A percentile compares a stretch with the other conserved stretches of the same genome.
Conservation (phyloP, 2,329 filamentous ascomycete genomes). For the Aspergillus sp. region DNA sequence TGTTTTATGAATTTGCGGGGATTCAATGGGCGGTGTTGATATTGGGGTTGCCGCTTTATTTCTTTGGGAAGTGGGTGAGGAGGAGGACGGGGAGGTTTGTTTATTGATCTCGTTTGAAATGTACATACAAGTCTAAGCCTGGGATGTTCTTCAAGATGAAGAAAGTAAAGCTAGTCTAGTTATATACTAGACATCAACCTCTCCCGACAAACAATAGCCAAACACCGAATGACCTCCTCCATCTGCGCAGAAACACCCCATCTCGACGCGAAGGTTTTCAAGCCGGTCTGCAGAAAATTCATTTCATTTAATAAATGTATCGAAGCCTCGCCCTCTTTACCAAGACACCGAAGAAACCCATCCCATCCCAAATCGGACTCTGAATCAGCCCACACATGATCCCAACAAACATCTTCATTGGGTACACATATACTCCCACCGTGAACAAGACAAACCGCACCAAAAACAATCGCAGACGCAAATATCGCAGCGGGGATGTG, state of each 20-base stretch:
- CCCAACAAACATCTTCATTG: not conserved
- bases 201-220: not conserved
- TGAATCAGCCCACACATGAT: slow-evolving; percentile 2
- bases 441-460: slow-evolving; percentile 5
- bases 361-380: not conserved
- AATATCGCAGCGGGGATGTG: slow-evolving; percentile 12
- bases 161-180: no score
- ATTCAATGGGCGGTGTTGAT: slow-evolving; percentile 29
- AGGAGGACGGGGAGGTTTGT: not conserved
- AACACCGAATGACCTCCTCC: not conserved
- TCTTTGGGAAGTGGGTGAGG: slow-evolving; percentile 20
- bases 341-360: not conserved
- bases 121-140: no score
- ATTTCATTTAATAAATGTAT: slow-evolving; percentile 9
- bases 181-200: no score
- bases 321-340: not conserved
- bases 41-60: slow-evolving; percentile 26
- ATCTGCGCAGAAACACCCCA: slow-evolving; percentile 12
- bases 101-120: not conserved
- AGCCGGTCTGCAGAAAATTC: slow-evolving; percentile 9
- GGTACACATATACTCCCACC: slow-evolving; percentile 3
- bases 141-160: no score
- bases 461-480: slow-evolving; percentile 9
- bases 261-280: slow-evolving; percentile 9
- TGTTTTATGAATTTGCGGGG: slow-evolving; percentile 32